Evolutionary conservation across 148 eudicot species (phyloP).

Genomic region (Vaccinium vitisidaea): DNA sequence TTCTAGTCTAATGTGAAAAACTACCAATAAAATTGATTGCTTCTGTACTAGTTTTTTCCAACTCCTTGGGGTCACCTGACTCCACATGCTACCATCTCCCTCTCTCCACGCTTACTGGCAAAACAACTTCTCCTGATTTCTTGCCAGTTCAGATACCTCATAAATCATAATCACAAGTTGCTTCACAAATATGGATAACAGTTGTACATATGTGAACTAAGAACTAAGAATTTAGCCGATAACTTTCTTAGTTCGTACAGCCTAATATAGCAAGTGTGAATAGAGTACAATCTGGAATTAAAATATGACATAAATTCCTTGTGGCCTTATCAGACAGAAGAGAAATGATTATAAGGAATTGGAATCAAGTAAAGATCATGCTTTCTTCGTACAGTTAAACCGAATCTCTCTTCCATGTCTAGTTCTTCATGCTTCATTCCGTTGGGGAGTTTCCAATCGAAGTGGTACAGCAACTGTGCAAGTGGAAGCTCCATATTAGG

Average conservation of each 20-base stretch:
- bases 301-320: not conserved
- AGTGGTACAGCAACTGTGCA: slow-evolving; percentile 29
- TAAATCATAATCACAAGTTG: not conserved
- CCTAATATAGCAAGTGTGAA: not conserved
- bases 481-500: slow-evolving; percentile 34
- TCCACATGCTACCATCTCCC: too few relatives aligned
- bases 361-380: not conserved
- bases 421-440: not conserved
- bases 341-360: not conserved
- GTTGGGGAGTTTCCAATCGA: slow-evolving; percentile 26
- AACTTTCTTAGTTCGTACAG: not conserved
- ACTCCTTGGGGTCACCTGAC: too few relatives aligned
- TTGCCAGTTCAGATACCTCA: not conserved
- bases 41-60: too few relatives aligned
- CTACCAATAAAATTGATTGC: too few relatives aligned
- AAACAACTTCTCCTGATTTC: too few relatives aligned
- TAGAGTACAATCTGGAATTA: not conserved
- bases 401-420: slow-evolving; percentile 5
- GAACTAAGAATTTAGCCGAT: too few relatives aligned
- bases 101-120: too few relatives aligned
- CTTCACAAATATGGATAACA: not conserved
- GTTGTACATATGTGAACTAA: not conserved
- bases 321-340: not conserved
- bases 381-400: not conserved
- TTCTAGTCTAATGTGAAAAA: too few relatives aligned